Evolutionary conservation across 2,329 filamentous ascomycete species (phyloP), one percentile per base, ranked within the genome.

Genomic region (Zymoseptoria ardabiliae): DNA sequence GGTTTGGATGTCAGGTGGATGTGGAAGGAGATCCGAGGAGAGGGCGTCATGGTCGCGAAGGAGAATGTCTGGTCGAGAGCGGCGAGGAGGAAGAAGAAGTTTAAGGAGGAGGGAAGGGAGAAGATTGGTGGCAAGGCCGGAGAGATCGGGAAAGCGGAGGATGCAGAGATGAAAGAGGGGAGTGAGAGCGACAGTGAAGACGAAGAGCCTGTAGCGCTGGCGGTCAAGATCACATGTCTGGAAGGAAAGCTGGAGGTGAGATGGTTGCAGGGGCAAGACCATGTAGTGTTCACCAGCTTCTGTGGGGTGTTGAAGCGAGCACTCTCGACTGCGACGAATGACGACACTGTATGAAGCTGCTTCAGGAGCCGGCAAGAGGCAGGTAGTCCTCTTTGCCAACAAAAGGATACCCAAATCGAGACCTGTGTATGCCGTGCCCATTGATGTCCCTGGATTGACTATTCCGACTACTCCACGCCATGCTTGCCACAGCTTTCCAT

Each of bases 251-350:
- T 78, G 2, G 72, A 76, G 19, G 76, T 86, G 0, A 79, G 89
- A 30, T 95, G 90, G 92, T 70, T 90, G 0, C 85, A 90, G 67
- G 93, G 94, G 0, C 78, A 80, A 5, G 89, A 96, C 65, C 78
- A 82, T 19, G 80, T 86, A 0, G 70, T 94, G 0, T 96, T 93
- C 73, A 89, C 95, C 75, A 97, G 92, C 71, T 91, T 99, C 63
- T 88, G 86, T 61, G 91, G 90, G 0, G 91, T 92, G 77, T 64
- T 95, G 51, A 89, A 85, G 72, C 58, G 68, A n/a, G 56, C 65
- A 2, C 45, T 71, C 35, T 45, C 35, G 4, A 13, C 35, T n/a
- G 13, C 35, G 13, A 45, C 5, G 35, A 45, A n/a, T 17, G 11
- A 45, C 6, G 5, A 13, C 4, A 45, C n/a, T 3, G 17, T n/a